These are phyloP conservation scores for Vigna hirtella DNA, from an alignment of 306 rosid species.

Conservation along the genomic window DNA sequence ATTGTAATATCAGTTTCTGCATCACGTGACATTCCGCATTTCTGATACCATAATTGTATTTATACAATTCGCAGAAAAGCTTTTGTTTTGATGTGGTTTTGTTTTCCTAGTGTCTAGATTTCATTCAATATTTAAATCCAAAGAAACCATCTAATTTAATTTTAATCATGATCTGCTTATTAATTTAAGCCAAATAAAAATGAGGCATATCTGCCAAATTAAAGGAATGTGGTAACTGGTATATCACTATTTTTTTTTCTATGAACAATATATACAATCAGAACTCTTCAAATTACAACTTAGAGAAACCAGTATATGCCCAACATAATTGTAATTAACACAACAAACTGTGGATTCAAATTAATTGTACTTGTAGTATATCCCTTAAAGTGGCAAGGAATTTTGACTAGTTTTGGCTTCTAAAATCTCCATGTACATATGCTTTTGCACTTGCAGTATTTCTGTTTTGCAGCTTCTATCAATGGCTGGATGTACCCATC, in stretches of 20 bases:
- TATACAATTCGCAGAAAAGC: neutral
- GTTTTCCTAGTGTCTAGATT: neutral
- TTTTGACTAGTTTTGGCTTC: no score
- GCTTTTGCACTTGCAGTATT: no score
- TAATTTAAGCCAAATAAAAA: constrained; percentile 3
- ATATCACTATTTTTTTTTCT: no score
- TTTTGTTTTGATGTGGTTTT: neutral
- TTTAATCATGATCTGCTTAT: neutral
- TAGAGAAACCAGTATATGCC: neutral
- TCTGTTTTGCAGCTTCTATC: no score
- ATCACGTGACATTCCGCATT: constrained; percentile 23
- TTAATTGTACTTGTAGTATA: neutral
- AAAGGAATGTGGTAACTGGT: neutral
- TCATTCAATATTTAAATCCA: neutral
- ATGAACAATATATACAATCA: neutral
- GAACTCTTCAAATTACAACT: neutral
- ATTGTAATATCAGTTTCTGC: no score
- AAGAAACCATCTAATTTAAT: neutral
- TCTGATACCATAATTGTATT: neutral
- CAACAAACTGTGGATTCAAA: neutral
- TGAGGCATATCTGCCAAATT: neutral
- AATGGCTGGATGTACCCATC: no score
- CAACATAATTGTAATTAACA: constrained; percentile 4
- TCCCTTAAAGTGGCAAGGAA: no score
- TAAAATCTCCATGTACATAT: no score